Evolutionary conservation across 345 rosid genomes (phyloP), one percentile per base, ranked within the genome.

Genomic region (Lumnitzera littorea): DNA sequence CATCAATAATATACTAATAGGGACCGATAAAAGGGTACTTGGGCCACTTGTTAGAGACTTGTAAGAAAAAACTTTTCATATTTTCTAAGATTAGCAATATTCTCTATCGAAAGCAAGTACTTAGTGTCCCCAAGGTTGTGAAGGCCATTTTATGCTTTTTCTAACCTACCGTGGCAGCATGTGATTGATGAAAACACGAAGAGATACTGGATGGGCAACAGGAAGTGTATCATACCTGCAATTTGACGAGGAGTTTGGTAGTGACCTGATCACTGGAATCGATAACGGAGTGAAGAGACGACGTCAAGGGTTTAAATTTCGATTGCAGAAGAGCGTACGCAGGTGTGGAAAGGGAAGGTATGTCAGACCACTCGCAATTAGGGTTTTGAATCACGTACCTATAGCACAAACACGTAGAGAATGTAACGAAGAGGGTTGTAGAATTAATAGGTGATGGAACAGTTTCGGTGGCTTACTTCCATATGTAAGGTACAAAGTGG

Each of bases 191-290:
- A 9, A 36, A 36, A 36, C 9, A 36, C 10, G 1, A 36, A 36
- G 3, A 29, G 43, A 36, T 4, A 36, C 43, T 5, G 43, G 11
- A 36, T 36, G 31, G 31, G 31, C 2, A 46, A 41, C 7, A 17
- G 24, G 6, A 66, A 16, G 14, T 46, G 59, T 47, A 48, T 62
- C 12, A 46, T 49, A 88, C 98, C 96, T 83, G 95, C 63, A 94
- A 85, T 72, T 67, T 83, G 74, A 94, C 57, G 63, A 90, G 82
- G 57, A 94, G 95, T 23, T 90, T 94, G 65, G 81, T 80, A 75
- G 97, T 90, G 75, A 89, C 89, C 68, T 81, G 82, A 65, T 94
- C 97, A 5, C 72, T 77, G 53, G 97, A 94, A 48, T 88, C 84
- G 60, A 76, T 63, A 16, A 74, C 80, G 0, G 92, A 81, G 75